Evolutionary conservation across 768 basidiomycete genomes (phyloP).

Genomic region (Tephrocybe sp.): DNA sequence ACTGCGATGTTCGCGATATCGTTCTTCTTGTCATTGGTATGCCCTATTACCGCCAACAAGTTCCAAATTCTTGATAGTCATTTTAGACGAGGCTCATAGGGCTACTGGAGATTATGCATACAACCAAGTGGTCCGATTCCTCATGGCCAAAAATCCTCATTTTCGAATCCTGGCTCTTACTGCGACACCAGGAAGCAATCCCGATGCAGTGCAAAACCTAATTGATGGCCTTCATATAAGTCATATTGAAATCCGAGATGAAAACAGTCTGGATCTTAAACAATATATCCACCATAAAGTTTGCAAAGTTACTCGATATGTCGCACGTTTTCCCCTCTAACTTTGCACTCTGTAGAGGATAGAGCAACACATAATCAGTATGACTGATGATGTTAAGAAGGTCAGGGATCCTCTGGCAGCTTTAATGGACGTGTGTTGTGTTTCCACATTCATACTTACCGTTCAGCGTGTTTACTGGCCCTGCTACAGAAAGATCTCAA

Average conservation of each 20-base stretch:
- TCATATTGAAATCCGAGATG: slow-evolving; percentile 91
- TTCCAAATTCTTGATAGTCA: neutral
- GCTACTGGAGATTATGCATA: slow-evolving; percentile 95
- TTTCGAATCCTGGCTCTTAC: slow-evolving; percentile 93
- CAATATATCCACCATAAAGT: slow-evolving; percentile 90
- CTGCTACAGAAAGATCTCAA: slow-evolving; percentile 31
- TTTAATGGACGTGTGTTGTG: slow-evolving; percentile 70
- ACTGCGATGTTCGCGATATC: slow-evolving; percentile 78
- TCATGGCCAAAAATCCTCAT: slow-evolving; percentile 94
- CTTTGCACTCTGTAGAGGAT: slow-evolving; percentile 63
- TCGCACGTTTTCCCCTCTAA: too few relatives aligned
- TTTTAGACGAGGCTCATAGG: slow-evolving; percentile 89
- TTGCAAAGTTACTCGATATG: too few relatives aligned
- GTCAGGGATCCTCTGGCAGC: slow-evolving; percentile 68
- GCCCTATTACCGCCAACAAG: slow-evolving; percentile 14
- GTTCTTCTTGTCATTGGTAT: slow-evolving; percentile 86
- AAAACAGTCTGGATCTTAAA: slow-evolving; percentile 83
- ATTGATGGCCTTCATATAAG: slow-evolving; percentile 95
- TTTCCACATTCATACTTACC: neutral
- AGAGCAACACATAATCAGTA: slow-evolving; percentile 75
- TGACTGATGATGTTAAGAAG: slow-evolving; percentile 64
- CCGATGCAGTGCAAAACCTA: slow-evolving; percentile 85
- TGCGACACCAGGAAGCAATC: slow-evolving; percentile 88
- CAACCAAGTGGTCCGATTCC: slow-evolving; percentile 79
- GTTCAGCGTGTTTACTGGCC: neutral